Conservation (phyloP, 768 basidiomycete species). For the Terana coerulea region DNA sequence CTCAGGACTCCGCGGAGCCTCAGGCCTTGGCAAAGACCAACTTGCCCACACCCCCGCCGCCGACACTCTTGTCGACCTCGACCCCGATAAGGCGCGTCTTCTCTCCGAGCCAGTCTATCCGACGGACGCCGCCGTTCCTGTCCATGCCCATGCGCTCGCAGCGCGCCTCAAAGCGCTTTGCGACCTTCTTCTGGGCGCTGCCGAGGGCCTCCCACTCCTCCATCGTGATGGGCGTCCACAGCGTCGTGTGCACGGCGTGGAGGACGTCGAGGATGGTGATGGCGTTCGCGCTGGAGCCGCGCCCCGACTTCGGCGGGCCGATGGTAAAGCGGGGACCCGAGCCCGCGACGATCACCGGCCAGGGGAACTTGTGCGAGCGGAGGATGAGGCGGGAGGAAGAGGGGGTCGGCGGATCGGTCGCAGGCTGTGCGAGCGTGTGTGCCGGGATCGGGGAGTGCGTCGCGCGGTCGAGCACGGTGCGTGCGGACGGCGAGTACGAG, state of each 20-base stretch:
- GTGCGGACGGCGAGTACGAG: conserved; percentile 51
- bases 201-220: conserved; percentile 65
- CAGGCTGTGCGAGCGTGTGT: conserved; percentile 56
- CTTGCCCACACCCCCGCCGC: conserved; percentile 38
- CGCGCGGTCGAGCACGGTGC: conserved; percentile 52
- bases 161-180: conserved; percentile 58
- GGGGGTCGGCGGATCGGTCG: conserved; percentile 56
- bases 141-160: conserved; percentile 59
- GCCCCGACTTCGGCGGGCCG: conserved; percentile 22
- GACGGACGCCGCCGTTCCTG: conserved; percentile 65
- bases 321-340: conserved; percentile 27
- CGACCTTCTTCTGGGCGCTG: conserved; percentile 52
- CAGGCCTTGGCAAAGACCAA: conserved; percentile 45
- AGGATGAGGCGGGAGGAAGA: conserved; percentile 46
- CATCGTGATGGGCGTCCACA: conserved; percentile 52
- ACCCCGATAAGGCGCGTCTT: conserved; percentile 60
- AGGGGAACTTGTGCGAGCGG: conserved; percentile 55
- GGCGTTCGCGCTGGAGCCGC: conserved; percentile 19
- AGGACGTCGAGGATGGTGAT: conserved; percentile 67
- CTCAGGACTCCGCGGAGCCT: conserved; percentile 11
- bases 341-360: conserved; percentile 50
- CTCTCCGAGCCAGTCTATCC: conserved; percentile 62
- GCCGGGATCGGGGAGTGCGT: conserved; percentile 51
- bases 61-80: conserved; percentile 47
- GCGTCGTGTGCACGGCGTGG: conserved; percentile 53